Evolutionary conservation across 23 red algal genomes (phyloP), one percentile per base, ranked within the genome.

Genomic region (Gracilaria gracilis): DNA sequence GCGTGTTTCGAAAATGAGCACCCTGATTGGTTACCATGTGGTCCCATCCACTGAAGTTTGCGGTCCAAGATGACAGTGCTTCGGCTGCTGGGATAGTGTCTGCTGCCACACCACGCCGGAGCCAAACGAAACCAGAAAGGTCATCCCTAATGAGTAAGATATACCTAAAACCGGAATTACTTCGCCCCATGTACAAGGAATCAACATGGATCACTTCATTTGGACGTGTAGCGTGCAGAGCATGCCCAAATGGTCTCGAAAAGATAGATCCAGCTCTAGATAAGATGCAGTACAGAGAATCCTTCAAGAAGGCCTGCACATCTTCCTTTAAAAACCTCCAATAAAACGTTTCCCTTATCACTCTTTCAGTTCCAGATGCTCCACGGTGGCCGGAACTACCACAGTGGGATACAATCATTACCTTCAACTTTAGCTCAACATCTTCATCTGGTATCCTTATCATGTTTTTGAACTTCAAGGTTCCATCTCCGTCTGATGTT

Each of bases 201-300:
- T 89, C 86, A 65, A 24, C 74, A 44, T 89, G 69, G n/a, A 89
- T 9, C 17, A 89, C 72, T 37, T 89, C 72, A 38, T 89, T 80
- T 13, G 71, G 51, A 4, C 35, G 13, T 40, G 69, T 33, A 0
- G 11, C 86, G 46, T 89, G 86, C 0, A 79, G 33, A 15, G 72
- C 74, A 44, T 19, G 57, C 28, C 40, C 61, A 31, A 53, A 24
- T 4, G 86, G 72, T 4, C 72, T 13, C 1, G 86, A 54, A 36
- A 67, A 58, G 14, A 46, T 44, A 61, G 4, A 19, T 29, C 65
- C 27, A 32, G 64, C 15, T n/a, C n/a, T n/a, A n/a, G n/a, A n/a
- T 7, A 57, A 17, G 32, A 86, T 53, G 42, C 32, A 86, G 25
- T 86, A 42, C 8, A 86, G 11, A 74, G 66, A 86, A 4, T 29